These are phyloP conservation scores for Ganoderma lingzhi DNA, from an alignment of 1,284 basidiomycete species.

Conservation along the genomic window DNA sequence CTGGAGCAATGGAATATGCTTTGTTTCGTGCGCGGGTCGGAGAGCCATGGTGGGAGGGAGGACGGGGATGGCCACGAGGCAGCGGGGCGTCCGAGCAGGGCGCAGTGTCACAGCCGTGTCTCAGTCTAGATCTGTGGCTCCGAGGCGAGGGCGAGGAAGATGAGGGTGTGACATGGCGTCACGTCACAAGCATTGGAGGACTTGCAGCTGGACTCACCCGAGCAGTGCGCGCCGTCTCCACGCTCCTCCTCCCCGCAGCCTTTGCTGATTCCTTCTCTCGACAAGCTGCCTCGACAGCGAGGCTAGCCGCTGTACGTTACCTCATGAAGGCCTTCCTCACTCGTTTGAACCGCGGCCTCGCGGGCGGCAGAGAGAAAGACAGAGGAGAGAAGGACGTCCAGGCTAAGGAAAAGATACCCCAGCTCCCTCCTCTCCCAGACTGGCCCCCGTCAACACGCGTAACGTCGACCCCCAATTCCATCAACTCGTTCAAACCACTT, in stretches of 20 bases:
- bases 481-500: constrained; percentile 70
- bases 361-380: constrained; percentile 59
- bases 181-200: constrained; percentile 13
- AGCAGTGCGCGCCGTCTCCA: constrained; percentile 36
- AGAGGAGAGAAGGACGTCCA: constrained; percentile 62
- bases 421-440: constrained; percentile 59
- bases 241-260: constrained; percentile 35
- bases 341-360: constrained; percentile 73
- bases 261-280: constrained; percentile 20
- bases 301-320: constrained; percentile 25
- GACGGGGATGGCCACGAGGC: constrained; percentile 29
- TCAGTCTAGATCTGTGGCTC: background rate
- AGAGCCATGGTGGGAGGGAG: constrained; percentile 23
- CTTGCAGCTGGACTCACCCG: constrained; percentile 11
- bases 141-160: constrained; percentile 16
- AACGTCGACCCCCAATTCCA: constrained; percentile 55
- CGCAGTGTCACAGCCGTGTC: background rate
- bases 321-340: constrained; percentile 83
- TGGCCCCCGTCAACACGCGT: constrained; percentile 61
- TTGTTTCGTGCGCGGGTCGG: constrained; percentile 70
- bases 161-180: constrained; percentile 9
- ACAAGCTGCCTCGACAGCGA: constrained; percentile 30
- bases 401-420: constrained; percentile 69
- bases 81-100: constrained; percentile 11
- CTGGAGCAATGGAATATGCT: constrained; percentile 63